These are phyloP conservation scores for Colletotrichum melonis DNA, from an alignment of 2,329 filamentous ascomycete genomes.

Conservation along the genomic window DNA sequence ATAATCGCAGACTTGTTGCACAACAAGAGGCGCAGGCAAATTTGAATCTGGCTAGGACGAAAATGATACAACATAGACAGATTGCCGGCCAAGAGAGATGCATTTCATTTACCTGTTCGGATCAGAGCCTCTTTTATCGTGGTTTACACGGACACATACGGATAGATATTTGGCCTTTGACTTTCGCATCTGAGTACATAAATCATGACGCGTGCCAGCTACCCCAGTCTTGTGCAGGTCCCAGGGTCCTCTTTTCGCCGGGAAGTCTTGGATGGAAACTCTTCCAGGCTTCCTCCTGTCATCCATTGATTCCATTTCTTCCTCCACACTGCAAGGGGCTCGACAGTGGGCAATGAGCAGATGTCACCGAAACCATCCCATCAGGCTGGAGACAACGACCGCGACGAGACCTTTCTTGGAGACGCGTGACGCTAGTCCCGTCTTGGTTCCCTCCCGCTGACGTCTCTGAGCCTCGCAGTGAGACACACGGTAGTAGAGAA, in stretches of 20 bases:
- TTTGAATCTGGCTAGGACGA: background rate
- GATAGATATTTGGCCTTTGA: background rate
- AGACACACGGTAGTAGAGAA: background rate
- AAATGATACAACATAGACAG: too few relatives aligned
- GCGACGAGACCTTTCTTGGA: background rate
- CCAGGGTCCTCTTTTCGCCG: background rate
- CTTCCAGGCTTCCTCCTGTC: background rate
- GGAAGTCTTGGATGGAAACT: background rate
- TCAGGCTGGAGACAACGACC: background rate
- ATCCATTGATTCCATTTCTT: slow-evolving; percentile 2
- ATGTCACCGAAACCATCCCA: slow-evolving; percentile 25
- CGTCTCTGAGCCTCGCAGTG: background rate
- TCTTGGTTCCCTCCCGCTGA: background rate
- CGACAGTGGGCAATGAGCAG: slow-evolving; percentile 28
- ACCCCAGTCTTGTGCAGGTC: background rate
- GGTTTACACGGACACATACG: background rate
- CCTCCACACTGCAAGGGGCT: slow-evolving; percentile 21
- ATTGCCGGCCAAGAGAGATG: background rate
- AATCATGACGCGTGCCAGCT: background rate
- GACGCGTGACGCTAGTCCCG: background rate
- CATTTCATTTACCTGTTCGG: background rate
- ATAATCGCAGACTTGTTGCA: background rate
- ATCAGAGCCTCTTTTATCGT: background rate
- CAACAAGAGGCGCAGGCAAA: background rate
- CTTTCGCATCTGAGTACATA: background rate